Evolutionary conservation across 2,329 filamentous ascomycete species (phyloP).

Genomic region (Podosphaera fusca): DNA sequence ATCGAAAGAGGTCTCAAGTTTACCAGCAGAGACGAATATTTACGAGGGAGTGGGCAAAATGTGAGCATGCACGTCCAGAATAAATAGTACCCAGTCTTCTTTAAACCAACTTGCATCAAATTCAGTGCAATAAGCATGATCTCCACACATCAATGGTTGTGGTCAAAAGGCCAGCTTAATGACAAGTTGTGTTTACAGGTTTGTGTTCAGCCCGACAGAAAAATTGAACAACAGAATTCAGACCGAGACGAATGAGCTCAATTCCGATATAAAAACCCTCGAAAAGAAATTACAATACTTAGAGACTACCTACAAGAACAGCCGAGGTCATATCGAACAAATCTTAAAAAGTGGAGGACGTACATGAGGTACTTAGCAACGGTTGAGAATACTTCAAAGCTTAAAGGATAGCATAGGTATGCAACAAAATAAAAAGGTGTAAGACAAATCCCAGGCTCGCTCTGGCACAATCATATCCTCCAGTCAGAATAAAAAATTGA

Average conservation of each 20-base stretch:
- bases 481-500: too few relatives aligned
- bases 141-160: slow-evolving; percentile 3
- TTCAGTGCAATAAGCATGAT: neutral
- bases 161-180: slow-evolving; percentile 5
- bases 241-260: slow-evolving; percentile 49
- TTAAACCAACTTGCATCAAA: neutral
- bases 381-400: neutral
- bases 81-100: neutral
- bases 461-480: too few relatives aligned
- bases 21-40: slow-evolving; percentile 54
- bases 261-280: slow-evolving; percentile 56
- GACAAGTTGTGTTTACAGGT: slow-evolving; percentile 32
- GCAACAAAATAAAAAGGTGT: too few relatives aligned
- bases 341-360: slow-evolving; percentile 38
- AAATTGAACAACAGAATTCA: slow-evolving; percentile 56
- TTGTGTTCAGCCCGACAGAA: slow-evolving; percentile 52
- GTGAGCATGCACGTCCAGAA: slow-evolving; percentile 25
- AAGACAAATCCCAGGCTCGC: too few relatives aligned
- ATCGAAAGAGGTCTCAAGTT: slow-evolving; percentile 52
- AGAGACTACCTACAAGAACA: slow-evolving; percentile 89
- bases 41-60: slow-evolving; percentile 97
- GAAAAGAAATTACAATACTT: slow-evolving; percentile 81
- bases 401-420: too few relatives aligned
- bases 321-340: slow-evolving; percentile 70
- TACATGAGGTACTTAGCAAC: neutral